A percentile compares a stretch with the other conserved stretches of the same genome.
Conservation (phyloP, 2,329 filamentous ascomycete species). For the Cadophora gregata region DNA sequence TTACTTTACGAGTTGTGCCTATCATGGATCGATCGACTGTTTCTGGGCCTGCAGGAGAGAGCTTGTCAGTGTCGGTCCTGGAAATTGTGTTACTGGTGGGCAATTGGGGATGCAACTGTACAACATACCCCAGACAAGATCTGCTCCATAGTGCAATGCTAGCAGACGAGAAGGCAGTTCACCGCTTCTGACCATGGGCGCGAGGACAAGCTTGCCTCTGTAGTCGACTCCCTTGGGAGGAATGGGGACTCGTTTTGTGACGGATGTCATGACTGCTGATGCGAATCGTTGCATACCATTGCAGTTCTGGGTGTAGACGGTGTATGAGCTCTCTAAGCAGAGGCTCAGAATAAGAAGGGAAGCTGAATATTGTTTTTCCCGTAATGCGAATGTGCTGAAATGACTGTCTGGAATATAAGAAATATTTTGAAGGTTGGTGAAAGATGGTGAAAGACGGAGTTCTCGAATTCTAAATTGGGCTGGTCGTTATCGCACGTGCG, state of each 20-base stretch:
- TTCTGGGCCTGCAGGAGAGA: conserved; percentile 71
- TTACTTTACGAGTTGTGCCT: conserved; percentile 79
- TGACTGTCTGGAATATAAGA: background rate
- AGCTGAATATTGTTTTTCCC: background rate
- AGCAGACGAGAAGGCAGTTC: conserved; percentile 89
- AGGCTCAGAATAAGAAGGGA: background rate
- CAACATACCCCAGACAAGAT: conserved; percentile 86
- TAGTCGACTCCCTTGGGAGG: conserved; percentile 91
- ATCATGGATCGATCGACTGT: conserved; percentile 93
- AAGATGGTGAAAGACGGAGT: background rate
- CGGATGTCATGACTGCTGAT: conserved; percentile 62
- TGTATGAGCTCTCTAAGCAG: background rate
- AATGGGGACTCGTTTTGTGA: conserved; percentile 76
- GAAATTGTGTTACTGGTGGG: background rate
- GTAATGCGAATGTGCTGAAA: background rate
- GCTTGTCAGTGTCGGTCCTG: conserved; percentile 24
- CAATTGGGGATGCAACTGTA: background rate
- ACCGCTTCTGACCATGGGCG: conserved; percentile 97
- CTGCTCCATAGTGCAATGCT: conserved; percentile 92
- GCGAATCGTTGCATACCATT: conserved; percentile 46
- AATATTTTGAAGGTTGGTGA: background rate
- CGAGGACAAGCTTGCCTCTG: conserved; percentile 89
- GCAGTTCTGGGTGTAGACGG: conserved; percentile 5
- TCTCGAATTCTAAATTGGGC: background rate
- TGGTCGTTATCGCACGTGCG: background rate